Evolutionary conservation across 2,329 filamentous ascomycete genomes (phyloP), one percentile per base, ranked within the genome.

Genomic region (Cladobotryum protrusum): DNA sequence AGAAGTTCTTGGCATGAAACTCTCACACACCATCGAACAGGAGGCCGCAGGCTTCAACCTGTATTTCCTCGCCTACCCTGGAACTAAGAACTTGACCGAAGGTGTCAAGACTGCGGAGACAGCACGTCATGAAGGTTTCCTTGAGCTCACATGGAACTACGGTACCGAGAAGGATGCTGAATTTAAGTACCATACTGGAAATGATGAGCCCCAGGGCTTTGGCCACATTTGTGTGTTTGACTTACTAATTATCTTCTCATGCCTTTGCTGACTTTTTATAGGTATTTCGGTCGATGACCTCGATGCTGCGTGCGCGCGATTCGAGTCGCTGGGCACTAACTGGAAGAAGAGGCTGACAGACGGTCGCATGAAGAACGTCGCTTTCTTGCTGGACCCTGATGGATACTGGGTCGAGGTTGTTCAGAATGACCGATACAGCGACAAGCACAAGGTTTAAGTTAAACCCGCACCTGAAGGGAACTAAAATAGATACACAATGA

Each of bases 311-410:
- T 96, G 92, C 70, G 72, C 84, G 63, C 81, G 91, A 13, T 91
- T 97, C 59, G 93, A 97, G 66, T 81, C 83, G 49, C 73, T 88
- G 63, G 81, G 85, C 5, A 86, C 92, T 49, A 84, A 79, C 68
- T 99, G 90, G 89, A 96, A 96, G 82, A 97, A 97, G 83, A 79
- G 88, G 57, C 77, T 97, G 54, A 95, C 89, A 2, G 92, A 97
- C 56, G 92, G 92, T 2, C 76, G 81, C 42, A 96, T 96, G 91
- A 92, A 88, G 77, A 89, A 93, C 57, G 85, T 97, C 48, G 93
- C 93, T 0, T 97, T 97, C 64, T 72, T 97, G 43, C 74, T 96
- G 43, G 92, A 92, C 59, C 90, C 91, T 0, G 90, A 96, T 69
- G 81, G 79, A 44, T 95, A 95, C 71, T 95, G 87, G 88, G 78